Evolutionary conservation across 352 stramenopile genomes (phyloP).

Genomic region (Phytopythium montanum): DNA sequence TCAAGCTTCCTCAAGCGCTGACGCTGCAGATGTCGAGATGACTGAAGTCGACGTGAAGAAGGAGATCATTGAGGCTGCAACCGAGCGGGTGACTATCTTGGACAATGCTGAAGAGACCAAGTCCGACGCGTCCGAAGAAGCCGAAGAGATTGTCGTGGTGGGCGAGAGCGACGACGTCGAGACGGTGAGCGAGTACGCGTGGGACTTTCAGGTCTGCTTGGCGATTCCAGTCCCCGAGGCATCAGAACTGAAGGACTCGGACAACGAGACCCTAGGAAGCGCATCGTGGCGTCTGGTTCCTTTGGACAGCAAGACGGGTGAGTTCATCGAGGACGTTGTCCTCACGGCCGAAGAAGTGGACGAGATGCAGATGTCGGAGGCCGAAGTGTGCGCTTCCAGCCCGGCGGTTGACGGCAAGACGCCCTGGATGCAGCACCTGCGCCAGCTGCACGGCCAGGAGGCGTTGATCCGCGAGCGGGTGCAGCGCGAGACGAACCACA

Average conservation of each 20-base stretch:
- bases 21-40: conserved; percentile 3
- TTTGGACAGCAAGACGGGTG: conserved; percentile 36
- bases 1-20: neutral
- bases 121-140: neutral
- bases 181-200: conserved; percentile 25
- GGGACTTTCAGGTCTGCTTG: conserved; percentile 38
- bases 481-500: conserved; percentile 47
- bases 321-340: conserved; percentile 55
- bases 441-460: conserved; percentile 52
- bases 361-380: conserved; percentile 61
- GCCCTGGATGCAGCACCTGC: conserved; percentile 50
- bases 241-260: conserved; percentile 6
- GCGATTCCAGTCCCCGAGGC: conserved; percentile 22
- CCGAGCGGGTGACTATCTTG: neutral
- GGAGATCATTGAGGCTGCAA: conserved; percentile 11
- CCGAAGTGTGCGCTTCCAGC: conserved; percentile 50
- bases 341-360: conserved; percentile 53
- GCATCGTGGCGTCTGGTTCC: conserved; percentile 54
- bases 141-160: conserved; percentile 5
- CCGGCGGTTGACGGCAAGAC: conserved; percentile 18
- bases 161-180: conserved; percentile 9
- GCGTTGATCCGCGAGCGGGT: conserved; percentile 46
- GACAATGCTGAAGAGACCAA: neutral
- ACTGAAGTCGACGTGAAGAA: conserved; percentile 18
- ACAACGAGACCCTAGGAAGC: neutral